Base-by-base conservation (phyloP, 768 basidiomycete species). In the Cystobasidium onofrii region DNA sequence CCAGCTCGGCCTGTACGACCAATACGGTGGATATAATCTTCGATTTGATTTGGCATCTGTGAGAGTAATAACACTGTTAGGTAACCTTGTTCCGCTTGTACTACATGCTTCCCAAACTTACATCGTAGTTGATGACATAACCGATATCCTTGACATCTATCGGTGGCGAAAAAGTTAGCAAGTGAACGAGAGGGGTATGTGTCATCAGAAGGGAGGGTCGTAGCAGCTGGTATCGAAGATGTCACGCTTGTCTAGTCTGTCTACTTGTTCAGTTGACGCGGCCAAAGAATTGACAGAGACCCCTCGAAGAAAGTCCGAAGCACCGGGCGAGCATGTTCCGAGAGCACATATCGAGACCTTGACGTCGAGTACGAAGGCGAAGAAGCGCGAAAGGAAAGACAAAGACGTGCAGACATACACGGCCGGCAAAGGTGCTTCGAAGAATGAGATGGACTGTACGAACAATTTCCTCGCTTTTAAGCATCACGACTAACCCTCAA, bases 131-230 rank as follows among this genome's bases (percentile, higher is more conserved):
- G 65, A 98, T 92, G 76, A 97, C 93, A 83, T 93, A 97, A 78
- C 90, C 89, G 78, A 98, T 93, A 84, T 98, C 94, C 89, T 98
- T 97, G 83, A 98, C 94, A 85, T 96, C 95, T 96, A 27, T 46
- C 41, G 41, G 17, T 29, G 69, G 31, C 23, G 29, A 52, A 54
- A 4, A 43, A 27, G 34, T 46, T 29, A 67, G 50, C 23, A 67
- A 67, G 39, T 6, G 39, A 39, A 39, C n/a, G n/a, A n/a, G n/a
- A n/a, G n/a, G n/a, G 39, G 39, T 39, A 39, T 39, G 15, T 39
- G 39, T 39, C 39, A 39, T 6, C 15, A 15, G 7, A 39, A 15
- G 7, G 39, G 39, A 15, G 15, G 6, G 39, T 39, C 15, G 39
- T 50, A 15, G 18, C 9, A 17, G 46, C 46, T 50, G 46, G 46